Evolutionary conservation across 768 basidiomycete species (phyloP), one percentile per base, ranked within the genome.

Genomic region (Strobilomyces dryophilus): DNA sequence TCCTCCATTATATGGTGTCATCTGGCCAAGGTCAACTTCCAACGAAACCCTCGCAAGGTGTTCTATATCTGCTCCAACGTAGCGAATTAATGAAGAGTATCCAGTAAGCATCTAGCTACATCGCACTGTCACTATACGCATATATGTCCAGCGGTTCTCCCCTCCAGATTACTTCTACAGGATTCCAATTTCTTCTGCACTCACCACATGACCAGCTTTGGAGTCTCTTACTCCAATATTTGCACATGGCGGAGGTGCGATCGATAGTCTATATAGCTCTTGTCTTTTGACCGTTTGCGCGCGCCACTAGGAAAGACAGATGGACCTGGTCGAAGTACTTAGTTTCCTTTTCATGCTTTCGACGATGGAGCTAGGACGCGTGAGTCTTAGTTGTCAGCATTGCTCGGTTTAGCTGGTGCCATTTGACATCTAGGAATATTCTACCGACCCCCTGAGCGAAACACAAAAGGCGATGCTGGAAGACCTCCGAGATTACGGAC

Each of bases 1-100:
- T 98, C 62, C 78, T 98, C 41, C 93, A 98, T 70, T 98, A 91
- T 66, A 97, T 99, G 94, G 97, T 99, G 4, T 94, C 92, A 9
- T 95, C 89, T 31, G 90, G 85, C 12, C 83, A 82, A 27, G 90
- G 84, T n/a, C 82, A 89, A 65, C 74, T 79, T 35, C 82, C 88
- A 24, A 73, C 84, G 8, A 83, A 81, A 65, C 92, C 94, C 7
- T 89, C 89, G 1, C 82, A 84, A 56, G 89, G 85, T 18, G 94
- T 98, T 14, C 74, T 95, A 9, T 87, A 83, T 63, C 78, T 98
- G 8, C 76, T 99, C 2, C 78, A 89, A 61, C 76, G 85, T 37
- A 93, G 92, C 66, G 89, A 88, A 17, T 76, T 99, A 52, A 98
- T 98, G 97, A 76, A 79, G 10, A 81, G 70, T 40, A 71, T 78